Evolutionary conservation across 768 basidiomycete genomes (phyloP).

Genomic region (Crepidotus variabilis): DNA sequence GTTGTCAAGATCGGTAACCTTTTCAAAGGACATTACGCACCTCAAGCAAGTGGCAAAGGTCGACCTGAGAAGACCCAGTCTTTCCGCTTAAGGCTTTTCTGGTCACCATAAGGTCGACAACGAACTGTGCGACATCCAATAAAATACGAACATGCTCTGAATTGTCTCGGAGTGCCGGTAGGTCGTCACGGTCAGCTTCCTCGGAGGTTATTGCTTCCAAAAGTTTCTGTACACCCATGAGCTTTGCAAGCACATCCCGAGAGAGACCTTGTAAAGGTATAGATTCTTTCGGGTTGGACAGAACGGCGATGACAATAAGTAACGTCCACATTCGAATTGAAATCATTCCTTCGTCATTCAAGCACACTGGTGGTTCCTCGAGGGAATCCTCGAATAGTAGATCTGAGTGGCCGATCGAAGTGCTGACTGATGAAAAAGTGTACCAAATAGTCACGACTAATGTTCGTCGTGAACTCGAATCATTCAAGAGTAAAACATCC

Average conservation of each 20-base stretch:
- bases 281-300: neutral
- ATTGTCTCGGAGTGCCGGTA: neutral
- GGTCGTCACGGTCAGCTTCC: neutral
- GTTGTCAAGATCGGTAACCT: conserved; percentile 5
- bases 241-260: neutral
- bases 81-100: conserved; percentile 28
- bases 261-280: neutral
- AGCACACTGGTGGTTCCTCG: conserved; percentile 7
- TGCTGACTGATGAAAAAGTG: neutral
- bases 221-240: neutral
- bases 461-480: neutral
- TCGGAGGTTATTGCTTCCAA: neutral
- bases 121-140: conserved; percentile 14
- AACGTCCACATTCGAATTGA: conserved; percentile 49
- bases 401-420: conserved; percentile 11
- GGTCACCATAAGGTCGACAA: conserved; percentile 27
- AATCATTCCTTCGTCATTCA: conserved; percentile 50
- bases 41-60: conserved; percentile 34
- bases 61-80: conserved; percentile 13
- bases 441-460: neutral
- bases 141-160: conserved; percentile 2
- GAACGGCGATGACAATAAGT: conserved; percentile 8
- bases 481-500: neutral
- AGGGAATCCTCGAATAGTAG: conserved; percentile 14
- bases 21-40: conserved; percentile 11